phyloP scores from a whole-genome alignment of 345 rosid genomes.

The Citrus sp. region DNA sequence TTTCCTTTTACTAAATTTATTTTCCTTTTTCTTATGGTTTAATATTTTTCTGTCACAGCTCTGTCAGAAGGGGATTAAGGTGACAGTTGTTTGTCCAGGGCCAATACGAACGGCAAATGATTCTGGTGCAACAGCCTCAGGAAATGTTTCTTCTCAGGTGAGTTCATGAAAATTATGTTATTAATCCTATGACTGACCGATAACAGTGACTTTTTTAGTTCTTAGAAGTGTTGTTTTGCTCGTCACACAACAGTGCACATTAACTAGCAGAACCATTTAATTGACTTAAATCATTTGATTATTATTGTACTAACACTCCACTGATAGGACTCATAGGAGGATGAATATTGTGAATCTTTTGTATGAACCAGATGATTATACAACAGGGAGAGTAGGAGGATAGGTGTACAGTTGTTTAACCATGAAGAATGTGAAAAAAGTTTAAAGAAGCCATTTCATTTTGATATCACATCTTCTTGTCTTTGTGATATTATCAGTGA shows the following conservation, averaged over 20 bases:
- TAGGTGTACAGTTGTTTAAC: neutral
- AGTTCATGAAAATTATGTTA: neutral
- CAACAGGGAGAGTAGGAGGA: neutral
- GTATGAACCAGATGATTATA: neutral
- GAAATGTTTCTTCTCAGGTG: conserved; percentile 50
- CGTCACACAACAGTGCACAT: neutral
- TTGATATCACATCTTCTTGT: neutral
- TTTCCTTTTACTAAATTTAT: neutral
- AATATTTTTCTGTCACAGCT: conserved; percentile 45
- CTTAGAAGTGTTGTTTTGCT: neutral
- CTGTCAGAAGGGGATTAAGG: conserved; percentile 77
- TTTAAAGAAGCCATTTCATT: neutral
- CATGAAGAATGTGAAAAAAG: neutral
- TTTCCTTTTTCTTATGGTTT: conserved; percentile 1
- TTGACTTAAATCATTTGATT: neutral
- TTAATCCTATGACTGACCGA: neutral
- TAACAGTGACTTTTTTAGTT: neutral
- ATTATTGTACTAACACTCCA: neutral
- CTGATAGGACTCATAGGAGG: neutral
- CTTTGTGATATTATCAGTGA: neutral
- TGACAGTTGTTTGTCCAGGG: conserved; percentile 94
- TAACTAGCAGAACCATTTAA: neutral
- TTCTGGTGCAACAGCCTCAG: conserved; percentile 50
- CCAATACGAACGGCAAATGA: conserved; percentile 72
- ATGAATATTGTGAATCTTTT: neutral